Conservation (phyloP, 768 basidiomycete genomes). For the Rhodotorula paludigena region DNA sequence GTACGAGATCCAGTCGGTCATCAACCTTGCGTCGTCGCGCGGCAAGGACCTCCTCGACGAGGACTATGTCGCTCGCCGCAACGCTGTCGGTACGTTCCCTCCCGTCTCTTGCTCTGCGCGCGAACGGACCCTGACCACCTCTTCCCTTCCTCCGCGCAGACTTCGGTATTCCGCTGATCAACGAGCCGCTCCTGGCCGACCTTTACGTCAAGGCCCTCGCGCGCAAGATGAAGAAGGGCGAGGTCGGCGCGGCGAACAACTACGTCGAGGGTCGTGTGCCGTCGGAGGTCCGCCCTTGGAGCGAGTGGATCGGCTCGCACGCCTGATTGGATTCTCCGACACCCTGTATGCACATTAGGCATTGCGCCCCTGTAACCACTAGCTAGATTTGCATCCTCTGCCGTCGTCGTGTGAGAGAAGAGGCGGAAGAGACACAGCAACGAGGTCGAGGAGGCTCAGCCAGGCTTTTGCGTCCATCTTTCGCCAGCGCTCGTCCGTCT, state of each 20-base stretch:
- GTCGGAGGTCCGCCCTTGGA: conserved; percentile 85
- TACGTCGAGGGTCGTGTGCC: conserved; percentile 84
- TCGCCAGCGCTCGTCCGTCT: too few relatives aligned
- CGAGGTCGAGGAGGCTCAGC: too few relatives aligned
- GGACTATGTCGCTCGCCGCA: conserved; percentile 92
- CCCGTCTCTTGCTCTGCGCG: not conserved
- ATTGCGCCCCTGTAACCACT: too few relatives aligned
- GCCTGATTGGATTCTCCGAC: too few relatives aligned
- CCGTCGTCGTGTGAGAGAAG: too few relatives aligned
- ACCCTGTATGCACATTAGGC: too few relatives aligned
- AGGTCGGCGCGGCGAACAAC: conserved; percentile 64
- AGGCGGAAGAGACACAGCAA: too few relatives aligned
- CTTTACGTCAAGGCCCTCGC: conserved; percentile 75
- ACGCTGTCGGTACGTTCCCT: conserved; percentile 44
- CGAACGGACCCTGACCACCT: conserved; percentile 10
- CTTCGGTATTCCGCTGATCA: conserved; percentile 85
- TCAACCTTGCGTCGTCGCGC: conserved; percentile 80
- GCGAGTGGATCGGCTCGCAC: conserved; percentile 61
- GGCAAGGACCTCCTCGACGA: conserved; percentile 75
- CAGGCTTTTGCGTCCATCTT: too few relatives aligned
- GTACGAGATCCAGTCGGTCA: conserved; percentile 86
- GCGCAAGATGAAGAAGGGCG: conserved; percentile 60
- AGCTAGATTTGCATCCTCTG: too few relatives aligned
- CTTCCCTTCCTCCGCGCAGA: conserved; percentile 57
- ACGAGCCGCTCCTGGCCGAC: conserved; percentile 80